phyloP scores from a whole-genome alignment of 179 eudicot species.

The Vitellaria paradoxa region DNA sequence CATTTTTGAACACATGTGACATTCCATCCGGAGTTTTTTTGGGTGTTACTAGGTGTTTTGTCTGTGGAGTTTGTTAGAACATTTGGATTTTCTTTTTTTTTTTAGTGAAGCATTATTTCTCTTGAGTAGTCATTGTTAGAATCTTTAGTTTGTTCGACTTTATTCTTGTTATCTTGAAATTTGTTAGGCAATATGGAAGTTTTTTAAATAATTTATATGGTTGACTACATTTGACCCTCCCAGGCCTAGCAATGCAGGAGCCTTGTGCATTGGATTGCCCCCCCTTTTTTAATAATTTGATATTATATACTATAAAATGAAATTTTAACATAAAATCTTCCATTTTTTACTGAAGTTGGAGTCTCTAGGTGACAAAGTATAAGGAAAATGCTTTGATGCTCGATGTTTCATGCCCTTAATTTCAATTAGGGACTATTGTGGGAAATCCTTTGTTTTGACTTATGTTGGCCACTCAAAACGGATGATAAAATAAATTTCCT shows the following conservation, averaged over 20 bases:
- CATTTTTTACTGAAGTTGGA: no score
- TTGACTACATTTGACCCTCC: not conserved
- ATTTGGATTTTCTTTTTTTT: not conserved
- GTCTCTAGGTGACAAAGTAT: not conserved
- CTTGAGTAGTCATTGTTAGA: no score
- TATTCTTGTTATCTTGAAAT: not conserved
- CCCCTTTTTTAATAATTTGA: not conserved
- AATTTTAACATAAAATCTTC: no score
- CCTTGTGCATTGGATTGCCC: not conserved
- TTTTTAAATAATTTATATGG: not conserved
- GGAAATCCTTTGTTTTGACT: not conserved
- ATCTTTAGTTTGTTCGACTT: not conserved
- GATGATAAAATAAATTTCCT: not conserved
- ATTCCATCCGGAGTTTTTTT: not conserved
- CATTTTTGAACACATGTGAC: not conserved
- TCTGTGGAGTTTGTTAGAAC: not conserved
- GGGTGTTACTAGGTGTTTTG: not conserved
- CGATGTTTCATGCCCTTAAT: not conserved
- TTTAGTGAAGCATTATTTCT: not conserved
- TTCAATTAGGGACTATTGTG: not conserved
- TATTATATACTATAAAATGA: not conserved
- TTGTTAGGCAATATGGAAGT: not conserved
- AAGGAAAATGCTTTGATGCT: constrained; percentile 1
- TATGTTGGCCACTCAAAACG: not conserved
- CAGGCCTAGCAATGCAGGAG: no score